Evolutionary conservation across 1,284 basidiomycete species (phyloP), one percentile per base, ranked within the genome.

Genomic region (Melampsora occidentalis): DNA sequence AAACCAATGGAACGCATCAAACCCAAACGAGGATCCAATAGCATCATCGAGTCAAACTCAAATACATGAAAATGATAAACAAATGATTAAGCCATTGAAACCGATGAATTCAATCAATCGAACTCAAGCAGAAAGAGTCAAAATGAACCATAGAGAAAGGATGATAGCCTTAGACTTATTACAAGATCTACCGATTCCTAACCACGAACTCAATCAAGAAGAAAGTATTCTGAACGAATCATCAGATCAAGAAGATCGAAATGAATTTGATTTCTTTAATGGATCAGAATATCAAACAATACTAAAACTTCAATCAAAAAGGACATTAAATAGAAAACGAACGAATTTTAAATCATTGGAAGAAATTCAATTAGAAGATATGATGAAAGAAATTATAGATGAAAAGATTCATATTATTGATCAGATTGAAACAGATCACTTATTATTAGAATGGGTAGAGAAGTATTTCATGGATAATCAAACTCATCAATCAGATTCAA

Each of bases 361-460:
- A 25, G 71, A 73, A 28, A 18, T 73, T 16, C 39, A 51, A 10
- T 18, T 66, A 25, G 63, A 73, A 28, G 71, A 73, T 66, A 65
- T 73, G 48, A 61, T 66, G 18, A 73, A 73, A 66, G 71, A 73
- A 73, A 25, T 73, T 16, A 35, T 39, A 35, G 71, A 73, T 39
- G 51, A 46, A 14, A 25, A 64, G 48, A 49, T 73, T 39, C 12
- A n/a, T 2, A 51, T 51, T 25, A 73, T 73, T 62, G 63, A 73
- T 49, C n/a, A 48, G 9, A 35, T 73, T 9, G 31, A 57, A 25
- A 73, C 20, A n/a, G 62, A 73, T 53, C 51, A 49, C 35, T 42
- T 39, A 25, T 57, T 73, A 28, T 46, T 73, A 35, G 39, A 35
- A 7, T 73, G 71, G 71, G 31, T 66, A 18, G 71, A 73, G 14